phyloP scores from a whole-genome alignment of 2,329 filamentous ascomycete genomes.

The Cordyceps farinosa region DNA sequence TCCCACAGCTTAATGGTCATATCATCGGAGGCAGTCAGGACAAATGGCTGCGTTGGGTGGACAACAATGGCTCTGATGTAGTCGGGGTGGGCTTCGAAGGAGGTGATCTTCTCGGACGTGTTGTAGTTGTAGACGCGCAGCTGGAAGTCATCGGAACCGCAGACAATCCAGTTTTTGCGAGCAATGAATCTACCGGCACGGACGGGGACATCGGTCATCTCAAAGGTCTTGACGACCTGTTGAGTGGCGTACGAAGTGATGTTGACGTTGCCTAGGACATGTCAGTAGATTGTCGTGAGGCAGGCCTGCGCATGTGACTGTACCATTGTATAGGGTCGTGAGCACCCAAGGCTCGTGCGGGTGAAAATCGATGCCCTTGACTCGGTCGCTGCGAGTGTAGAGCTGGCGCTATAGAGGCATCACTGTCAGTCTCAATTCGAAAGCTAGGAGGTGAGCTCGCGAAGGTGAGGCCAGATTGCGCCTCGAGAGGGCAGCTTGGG shows the following conservation, averaged over 20 bases:
- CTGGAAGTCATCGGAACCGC: constrained; percentile 89
- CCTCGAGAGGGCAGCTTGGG: background rate
- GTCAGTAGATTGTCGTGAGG: background rate
- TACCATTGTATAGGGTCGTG: constrained; percentile 94
- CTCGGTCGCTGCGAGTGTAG: constrained; percentile 82
- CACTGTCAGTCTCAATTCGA: constrained; percentile 4
- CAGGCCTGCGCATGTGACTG: constrained; percentile 25
- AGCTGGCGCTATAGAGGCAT: constrained; percentile 37
- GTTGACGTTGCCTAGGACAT: constrained; percentile 82
- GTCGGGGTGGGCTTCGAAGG: constrained; percentile 95
- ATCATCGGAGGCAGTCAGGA: constrained; percentile 93
- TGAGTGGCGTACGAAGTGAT: constrained; percentile 99
- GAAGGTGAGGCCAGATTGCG: constrained; percentile 17
- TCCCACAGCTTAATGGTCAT: constrained; percentile 99
- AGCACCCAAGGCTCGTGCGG: constrained; percentile 95
- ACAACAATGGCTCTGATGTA: constrained; percentile 97
- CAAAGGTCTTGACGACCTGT: constrained; percentile 97
- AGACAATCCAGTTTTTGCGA: constrained; percentile 98
- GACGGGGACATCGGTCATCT: constrained; percentile 96
- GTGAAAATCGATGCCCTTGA: constrained; percentile 97
- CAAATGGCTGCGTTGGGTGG: constrained; percentile 92
- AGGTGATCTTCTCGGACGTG: constrained; percentile 96
- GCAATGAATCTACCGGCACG: constrained; percentile 94
- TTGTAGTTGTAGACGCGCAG: constrained; percentile 97
- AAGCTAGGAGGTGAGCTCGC: background rate